phyloP scores from a whole-genome alignment of 2,329 filamentous ascomycete species.

The Microdochium paspali region DNA sequence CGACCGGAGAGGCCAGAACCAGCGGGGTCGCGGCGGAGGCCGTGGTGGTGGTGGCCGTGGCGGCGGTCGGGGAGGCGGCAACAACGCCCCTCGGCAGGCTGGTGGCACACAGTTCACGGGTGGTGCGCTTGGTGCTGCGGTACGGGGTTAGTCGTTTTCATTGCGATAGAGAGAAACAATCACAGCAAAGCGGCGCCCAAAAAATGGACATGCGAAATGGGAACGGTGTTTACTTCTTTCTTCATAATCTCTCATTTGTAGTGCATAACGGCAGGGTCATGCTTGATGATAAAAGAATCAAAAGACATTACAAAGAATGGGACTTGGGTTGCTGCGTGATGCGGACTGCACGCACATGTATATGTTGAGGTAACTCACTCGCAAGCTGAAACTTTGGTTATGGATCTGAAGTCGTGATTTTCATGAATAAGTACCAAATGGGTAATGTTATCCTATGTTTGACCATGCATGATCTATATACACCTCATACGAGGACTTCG shows the following conservation, averaged over 20 bases:
- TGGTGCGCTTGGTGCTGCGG: constrained; percentile 63
- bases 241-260: constrained; percentile 1
- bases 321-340: too few relatives aligned
- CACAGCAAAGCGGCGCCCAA: constrained; percentile 1
- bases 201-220: constrained; percentile 1
- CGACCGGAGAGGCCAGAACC: constrained; percentile 76
- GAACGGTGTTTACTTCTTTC: neutral
- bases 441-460: too few relatives aligned
- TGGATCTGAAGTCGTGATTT: too few relatives aligned
- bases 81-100: constrained; percentile 56
- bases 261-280: constrained; percentile 1
- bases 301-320: neutral
- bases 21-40: constrained; percentile 52
- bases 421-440: too few relatives aligned
- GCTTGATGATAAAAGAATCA: neutral
- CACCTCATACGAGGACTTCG: too few relatives aligned
- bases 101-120: constrained; percentile 75
- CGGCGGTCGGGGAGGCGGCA: constrained; percentile 32
- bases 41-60: constrained; percentile 41
- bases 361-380: too few relatives aligned
- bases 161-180: neutral
- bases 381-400: too few relatives aligned
- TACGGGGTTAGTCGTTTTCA: constrained; percentile 43
- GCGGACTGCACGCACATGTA: too few relatives aligned
- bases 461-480: too few relatives aligned